A percentile compares a stretch with the other conserved stretches of the same genome.
Evolutionary conservation across 768 basidiomycete species (phyloP).

Genomic region (Tylopilus sp.): DNA sequence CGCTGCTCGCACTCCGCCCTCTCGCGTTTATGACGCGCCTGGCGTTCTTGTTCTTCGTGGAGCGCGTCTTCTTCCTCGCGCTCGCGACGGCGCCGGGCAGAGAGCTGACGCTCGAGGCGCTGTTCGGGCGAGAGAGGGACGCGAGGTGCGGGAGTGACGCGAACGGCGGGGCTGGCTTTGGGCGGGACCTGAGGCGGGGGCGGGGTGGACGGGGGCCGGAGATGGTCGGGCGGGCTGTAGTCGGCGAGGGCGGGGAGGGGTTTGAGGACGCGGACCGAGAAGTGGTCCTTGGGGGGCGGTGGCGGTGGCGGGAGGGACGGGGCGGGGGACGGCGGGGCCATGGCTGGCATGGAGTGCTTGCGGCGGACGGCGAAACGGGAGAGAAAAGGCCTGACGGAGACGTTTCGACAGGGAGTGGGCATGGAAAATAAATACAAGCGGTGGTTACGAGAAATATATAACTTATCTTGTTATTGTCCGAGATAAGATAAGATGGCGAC

Average conservation of each 20-base stretch:
- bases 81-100: conserved; percentile 20
- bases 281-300: conserved; percentile 24
- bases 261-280: conserved; percentile 3
- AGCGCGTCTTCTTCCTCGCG: conserved; percentile 42
- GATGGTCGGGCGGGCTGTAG: not conserved
- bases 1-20: conserved; percentile 17
- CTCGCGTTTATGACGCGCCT: conserved; percentile 27
- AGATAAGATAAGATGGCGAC: conserved; percentile 24
- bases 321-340: not conserved
- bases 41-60: conserved; percentile 43
- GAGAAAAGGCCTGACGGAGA: conserved; percentile 11
- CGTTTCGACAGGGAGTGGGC: conserved; percentile 8
- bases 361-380: conserved; percentile 15
- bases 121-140: conserved; percentile 25
- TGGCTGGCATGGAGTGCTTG: conserved; percentile 9
- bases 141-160: conserved; percentile 8
- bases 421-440: conserved; percentile 9
- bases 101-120: conserved; percentile 21
- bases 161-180: not conserved
- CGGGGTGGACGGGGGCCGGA: conserved; percentile 2
- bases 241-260: conserved; percentile 21
- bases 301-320: conserved; percentile 14
- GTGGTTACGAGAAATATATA: conserved; percentile 15
- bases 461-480: conserved; percentile 16
- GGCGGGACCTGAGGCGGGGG: conserved; percentile 7